phyloP scores from a whole-genome alignment of 2,329 filamentous ascomycete species.

The Colletotrichum plurivorum region DNA sequence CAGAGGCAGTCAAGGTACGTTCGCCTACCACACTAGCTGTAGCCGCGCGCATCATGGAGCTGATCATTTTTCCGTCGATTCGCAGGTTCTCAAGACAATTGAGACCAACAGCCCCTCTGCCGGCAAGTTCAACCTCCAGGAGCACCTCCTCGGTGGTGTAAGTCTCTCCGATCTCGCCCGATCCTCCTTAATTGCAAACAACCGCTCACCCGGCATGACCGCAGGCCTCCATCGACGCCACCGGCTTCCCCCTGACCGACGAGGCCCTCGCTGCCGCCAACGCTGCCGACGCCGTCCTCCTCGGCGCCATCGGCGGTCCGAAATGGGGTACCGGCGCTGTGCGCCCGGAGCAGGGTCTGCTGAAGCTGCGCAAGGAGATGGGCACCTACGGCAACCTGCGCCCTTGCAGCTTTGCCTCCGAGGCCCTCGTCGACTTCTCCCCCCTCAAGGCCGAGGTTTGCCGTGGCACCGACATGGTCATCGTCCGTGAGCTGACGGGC shows the following conservation, averaged over 20 bases:
- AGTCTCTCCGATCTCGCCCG: constrained; percentile 54
- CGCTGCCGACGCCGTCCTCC: constrained; percentile 87
- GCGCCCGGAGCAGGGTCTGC: constrained; percentile 92
- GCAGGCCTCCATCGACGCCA: constrained; percentile 89
- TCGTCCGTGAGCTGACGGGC: constrained; percentile 91
- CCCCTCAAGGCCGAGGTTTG: constrained; percentile 90
- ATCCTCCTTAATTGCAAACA: not conserved
- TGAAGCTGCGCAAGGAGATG: constrained; percentile 93
- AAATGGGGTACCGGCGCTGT: constrained; percentile 93
- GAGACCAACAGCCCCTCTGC: constrained; percentile 79
- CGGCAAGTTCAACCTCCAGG: constrained; percentile 87
- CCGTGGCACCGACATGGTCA: constrained; percentile 90
- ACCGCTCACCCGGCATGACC: not conserved
- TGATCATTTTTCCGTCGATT: constrained; percentile 9
- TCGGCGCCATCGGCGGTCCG: constrained; percentile 95
- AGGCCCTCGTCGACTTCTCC: constrained; percentile 85
- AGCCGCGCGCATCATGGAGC: constrained; percentile 20
- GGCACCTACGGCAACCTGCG: constrained; percentile 94
- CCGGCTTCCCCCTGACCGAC: constrained; percentile 84
- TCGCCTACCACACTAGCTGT: not conserved
- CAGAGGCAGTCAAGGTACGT: constrained; percentile 86
- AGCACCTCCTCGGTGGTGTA: constrained; percentile 93
- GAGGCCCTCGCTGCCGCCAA: constrained; percentile 87
- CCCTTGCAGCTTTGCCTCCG: constrained; percentile 95
- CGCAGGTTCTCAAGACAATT: constrained; percentile 82